phyloP scores from a whole-genome alignment of 768 basidiomycete species.

The Infundibulicybe gibba region DNA sequence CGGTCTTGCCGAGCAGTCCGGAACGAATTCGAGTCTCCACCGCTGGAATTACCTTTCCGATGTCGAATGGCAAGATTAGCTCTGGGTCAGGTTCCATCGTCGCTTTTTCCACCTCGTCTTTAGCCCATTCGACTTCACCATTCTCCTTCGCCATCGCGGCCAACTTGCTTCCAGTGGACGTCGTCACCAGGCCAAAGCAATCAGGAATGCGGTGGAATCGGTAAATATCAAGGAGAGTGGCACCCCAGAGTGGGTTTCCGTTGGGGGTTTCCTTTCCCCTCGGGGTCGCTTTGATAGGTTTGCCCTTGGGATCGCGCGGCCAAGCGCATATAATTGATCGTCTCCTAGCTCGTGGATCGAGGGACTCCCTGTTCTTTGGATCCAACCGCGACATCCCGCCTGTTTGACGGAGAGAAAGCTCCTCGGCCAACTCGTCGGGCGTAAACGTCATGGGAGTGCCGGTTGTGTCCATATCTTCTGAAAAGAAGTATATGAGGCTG shows the following conservation, averaged over 20 bases:
- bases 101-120: slow-evolving; percentile 27
- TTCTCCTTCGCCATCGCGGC: slow-evolving; percentile 27
- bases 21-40: slow-evolving; percentile 9
- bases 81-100: slow-evolving; percentile 30
- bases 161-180: slow-evolving; percentile 33
- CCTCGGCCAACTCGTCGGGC: neutral
- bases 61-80: slow-evolving; percentile 22
- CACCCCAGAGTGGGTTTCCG: slow-evolving; percentile 34
- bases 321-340: slow-evolving; percentile 23
- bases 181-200: slow-evolving; percentile 8
- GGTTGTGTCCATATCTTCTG: no score
- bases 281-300: slow-evolving; percentile 9
- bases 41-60: slow-evolving; percentile 17
- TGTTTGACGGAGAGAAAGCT: neutral
- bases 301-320: slow-evolving; percentile 28
- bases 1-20: neutral
- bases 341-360: slow-evolving; percentile 2
- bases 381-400: neutral
- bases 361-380: neutral
- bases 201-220: slow-evolving; percentile 17
- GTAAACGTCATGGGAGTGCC: no score
- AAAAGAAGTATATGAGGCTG: no score
- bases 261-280: slow-evolving; percentile 29
- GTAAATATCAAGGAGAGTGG: slow-evolving; percentile 39
- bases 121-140: slow-evolving; percentile 28